phyloP scores from a whole-genome alignment of 129 eudicot species.

The Ambrosia trifida region DNA sequence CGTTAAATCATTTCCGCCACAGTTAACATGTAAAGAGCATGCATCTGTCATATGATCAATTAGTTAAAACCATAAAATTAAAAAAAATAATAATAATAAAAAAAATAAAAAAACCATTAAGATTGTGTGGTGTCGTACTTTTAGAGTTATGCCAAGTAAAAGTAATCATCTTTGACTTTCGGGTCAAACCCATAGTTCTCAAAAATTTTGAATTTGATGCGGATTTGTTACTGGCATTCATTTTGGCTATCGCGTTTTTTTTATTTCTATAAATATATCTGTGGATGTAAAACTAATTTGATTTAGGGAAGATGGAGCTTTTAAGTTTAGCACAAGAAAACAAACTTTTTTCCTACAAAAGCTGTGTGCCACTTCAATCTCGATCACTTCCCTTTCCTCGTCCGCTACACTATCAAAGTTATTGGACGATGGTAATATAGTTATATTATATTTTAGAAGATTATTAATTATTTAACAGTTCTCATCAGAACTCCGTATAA shows the following conservation, averaged over 20 bases:
- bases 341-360: background rate
- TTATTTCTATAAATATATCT: background rate
- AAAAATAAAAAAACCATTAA: background rate
- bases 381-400: background rate
- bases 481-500: background rate
- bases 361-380: background rate
- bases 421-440: background rate
- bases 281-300: background rate
- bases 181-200: background rate
- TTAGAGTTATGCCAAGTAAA: background rate
- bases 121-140: background rate
- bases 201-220: background rate
- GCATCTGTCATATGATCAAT: constrained; percentile 42
- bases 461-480: background rate
- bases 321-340: background rate
- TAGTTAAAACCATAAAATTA: background rate
- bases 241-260: background rate
- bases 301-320: background rate
- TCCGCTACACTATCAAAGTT: background rate
- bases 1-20: constrained; percentile 66
- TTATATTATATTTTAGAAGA: background rate
- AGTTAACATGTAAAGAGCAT: constrained; percentile 76
- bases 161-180: constrained; percentile 10
- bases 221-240: background rate
- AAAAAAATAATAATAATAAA: background rate